Evolutionary conservation across 345 rosid genomes (phyloP).

Genomic region (Salix dunnii): DNA sequence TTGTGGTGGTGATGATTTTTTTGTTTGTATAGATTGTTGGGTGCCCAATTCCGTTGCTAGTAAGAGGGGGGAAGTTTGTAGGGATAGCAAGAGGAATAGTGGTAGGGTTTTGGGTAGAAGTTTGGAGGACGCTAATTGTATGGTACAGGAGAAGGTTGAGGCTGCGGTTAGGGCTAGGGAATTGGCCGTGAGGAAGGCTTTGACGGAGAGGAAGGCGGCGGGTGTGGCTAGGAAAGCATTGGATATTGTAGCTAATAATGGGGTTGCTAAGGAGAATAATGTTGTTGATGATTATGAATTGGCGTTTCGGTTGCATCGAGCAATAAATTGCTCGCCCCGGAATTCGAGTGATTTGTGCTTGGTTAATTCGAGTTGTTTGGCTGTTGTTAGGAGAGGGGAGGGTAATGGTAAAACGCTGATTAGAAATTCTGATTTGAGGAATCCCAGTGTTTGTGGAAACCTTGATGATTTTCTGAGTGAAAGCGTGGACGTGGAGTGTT

Average conservation of each 20-base stretch:
- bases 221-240: slow-evolving; percentile 17
- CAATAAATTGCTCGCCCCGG: slow-evolving; percentile 33
- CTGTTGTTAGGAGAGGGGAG: background rate
- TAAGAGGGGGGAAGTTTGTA: slow-evolving; percentile 6
- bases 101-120: slow-evolving; percentile 19
- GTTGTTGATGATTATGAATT: slow-evolving; percentile 27
- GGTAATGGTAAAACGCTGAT: background rate
- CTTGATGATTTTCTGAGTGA: background rate
- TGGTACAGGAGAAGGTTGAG: slow-evolving; percentile 20
- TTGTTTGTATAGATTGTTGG: slow-evolving; percentile 63
- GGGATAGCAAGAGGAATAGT: background rate
- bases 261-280: slow-evolving; percentile 15
- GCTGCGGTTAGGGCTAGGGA: slow-evolving; percentile 29
- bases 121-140: slow-evolving; percentile 18
- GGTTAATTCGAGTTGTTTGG: slow-evolving; percentile 5
- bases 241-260: slow-evolving; percentile 12
- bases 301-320: slow-evolving; percentile 35
- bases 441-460: slow-evolving; percentile 9
- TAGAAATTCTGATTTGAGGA: background rate
- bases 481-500: background rate
- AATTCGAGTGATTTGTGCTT: slow-evolving; percentile 25
- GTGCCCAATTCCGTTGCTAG: slow-evolving; percentile 37
- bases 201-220: slow-evolving; percentile 17
- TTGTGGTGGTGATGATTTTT: slow-evolving; percentile 19
- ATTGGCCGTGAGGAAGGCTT: slow-evolving; percentile 22